Evolutionary conservation across 176 grass and related monocot species (phyloP), one percentile per base, ranked within the genome.

Genomic region (barley (Hordeum vulgare)): DNA sequence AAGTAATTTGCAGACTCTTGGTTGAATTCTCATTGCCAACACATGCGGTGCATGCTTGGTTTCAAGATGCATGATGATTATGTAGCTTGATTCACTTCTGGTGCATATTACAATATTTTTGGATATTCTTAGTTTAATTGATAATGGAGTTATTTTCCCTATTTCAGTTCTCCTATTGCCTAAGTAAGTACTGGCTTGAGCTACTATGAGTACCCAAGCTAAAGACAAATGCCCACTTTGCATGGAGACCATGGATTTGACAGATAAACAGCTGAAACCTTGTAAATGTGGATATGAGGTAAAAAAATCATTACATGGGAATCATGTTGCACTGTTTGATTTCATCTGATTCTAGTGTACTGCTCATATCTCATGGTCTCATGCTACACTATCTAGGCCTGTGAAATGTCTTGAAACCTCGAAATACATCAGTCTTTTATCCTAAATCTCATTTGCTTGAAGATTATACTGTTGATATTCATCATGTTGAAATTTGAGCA

Each of bases 211-310:
- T 49, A 63, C 71, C 85, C 74, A 66, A 90, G 23, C 67, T 66
- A 84, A 76, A 35, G 79, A 87, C 44, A 85, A 60, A 76, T 93
- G 91, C 13, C 88, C 88, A 51, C 67, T 93, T 81, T 93, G 91
- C 79, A 66, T 66, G 68, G 85, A 88, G 36, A 44, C 31, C 28
- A 83, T 93, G 88, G 91, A 93, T 88, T 64, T 78, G 81, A 93
- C 91, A 85, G 91, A 93, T 88, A 81, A 83, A 77, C 82, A 88
- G 34, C 68, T 90, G 44, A 93, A 93, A 79, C 91, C 91, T 71
- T 93, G 91, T 83, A 88, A 85, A 88, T 93, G 88, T 80, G 85
- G 91, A 88, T 93, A 90, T 71, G 85, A 93, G 91, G 91, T 93
- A 54, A 78, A 78, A 20, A 17, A 61, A 77, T 40, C 15, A 80